phyloP scores from a whole-genome alignment of 805 yeast genomes.

The Candida sonorensis region DNA sequence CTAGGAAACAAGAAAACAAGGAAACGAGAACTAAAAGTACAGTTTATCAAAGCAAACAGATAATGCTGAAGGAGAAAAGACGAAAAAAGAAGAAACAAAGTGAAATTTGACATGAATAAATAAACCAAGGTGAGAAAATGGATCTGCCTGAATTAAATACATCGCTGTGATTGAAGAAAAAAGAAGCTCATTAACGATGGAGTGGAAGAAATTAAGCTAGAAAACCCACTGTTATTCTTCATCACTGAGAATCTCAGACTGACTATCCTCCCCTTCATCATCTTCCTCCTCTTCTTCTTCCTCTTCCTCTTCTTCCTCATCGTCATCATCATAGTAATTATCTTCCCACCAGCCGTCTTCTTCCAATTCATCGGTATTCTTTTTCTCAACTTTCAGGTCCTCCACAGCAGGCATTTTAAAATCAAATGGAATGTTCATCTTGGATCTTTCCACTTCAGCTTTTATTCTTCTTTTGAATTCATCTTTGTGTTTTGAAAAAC shows the following conservation, averaged over 20 bases:
- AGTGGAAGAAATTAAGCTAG: too few species aligned
- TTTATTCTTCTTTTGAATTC: conserved; percentile 72
- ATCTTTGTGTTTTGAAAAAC: conserved; percentile 77
- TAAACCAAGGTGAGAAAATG: too few species aligned
- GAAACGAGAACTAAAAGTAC: too few species aligned
- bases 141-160: too few species aligned
- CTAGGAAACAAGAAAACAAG: too few species aligned
- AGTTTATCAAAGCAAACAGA: too few species aligned
- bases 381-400: conserved; percentile 30
- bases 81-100: too few species aligned
- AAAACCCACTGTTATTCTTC: not conserved
- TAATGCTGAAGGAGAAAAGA: too few species aligned
- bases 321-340: conserved; percentile 27
- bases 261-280: conserved; percentile 21
- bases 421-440: conserved; percentile 79
- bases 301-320: conserved; percentile 26
- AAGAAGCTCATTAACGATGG: too few species aligned
- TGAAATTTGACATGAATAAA: too few species aligned
- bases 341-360: conserved; percentile 29
- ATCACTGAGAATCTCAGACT: conserved; percentile 14
- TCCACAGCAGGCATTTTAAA: conserved; percentile 74
- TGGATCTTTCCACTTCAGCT: conserved; percentile 76
- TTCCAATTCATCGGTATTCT: conserved; percentile 22
- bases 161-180: too few species aligned
- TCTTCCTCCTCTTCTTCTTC: conserved; percentile 22